Percentiles rank a stretch among this genome's conserved stretches.
These are phyloP conservation scores for Fusarium anguioides DNA, from an alignment of 2,329 filamentous ascomycete species.

Conservation along the genomic window DNA sequence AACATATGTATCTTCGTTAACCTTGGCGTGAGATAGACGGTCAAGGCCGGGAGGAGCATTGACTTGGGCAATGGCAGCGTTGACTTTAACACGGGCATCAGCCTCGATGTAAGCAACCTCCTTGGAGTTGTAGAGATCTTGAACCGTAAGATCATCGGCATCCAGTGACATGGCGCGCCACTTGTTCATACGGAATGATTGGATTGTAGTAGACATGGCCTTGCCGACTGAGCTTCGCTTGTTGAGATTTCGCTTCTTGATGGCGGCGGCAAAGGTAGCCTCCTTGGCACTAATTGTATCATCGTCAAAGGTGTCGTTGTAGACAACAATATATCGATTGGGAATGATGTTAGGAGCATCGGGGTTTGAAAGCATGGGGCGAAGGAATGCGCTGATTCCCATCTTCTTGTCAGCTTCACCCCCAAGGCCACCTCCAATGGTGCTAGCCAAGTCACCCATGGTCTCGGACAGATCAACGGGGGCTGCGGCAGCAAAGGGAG, in stretches of 20 bases:
- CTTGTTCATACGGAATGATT: slow-evolving; percentile 58
- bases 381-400: slow-evolving; percentile 48
- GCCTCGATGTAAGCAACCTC: slow-evolving; percentile 66
- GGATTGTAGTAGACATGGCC: slow-evolving; percentile 59
- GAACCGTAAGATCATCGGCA: slow-evolving; percentile 62
- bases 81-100: slow-evolving; percentile 60
- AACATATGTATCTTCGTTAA: slow-evolving; percentile 51
- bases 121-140: slow-evolving; percentile 59
- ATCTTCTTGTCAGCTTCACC: slow-evolving; percentile 31
- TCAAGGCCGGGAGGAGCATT: slow-evolving; percentile 65
- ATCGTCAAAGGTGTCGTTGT: slow-evolving; percentile 64
- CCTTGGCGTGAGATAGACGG: slow-evolving; percentile 60
- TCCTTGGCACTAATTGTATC: slow-evolving; percentile 63
- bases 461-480: slow-evolving; percentile 37
- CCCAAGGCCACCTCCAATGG: slow-evolving; percentile 18
- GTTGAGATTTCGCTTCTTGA: slow-evolving; percentile 68
- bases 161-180: slow-evolving; percentile 67
- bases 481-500: slow-evolving; percentile 45
- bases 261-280: slow-evolving; percentile 57
- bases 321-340: slow-evolving; percentile 73
- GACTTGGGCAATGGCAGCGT: slow-evolving; percentile 60
- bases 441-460: slow-evolving; percentile 33
- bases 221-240: slow-evolving; percentile 62
- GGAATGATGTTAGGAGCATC: slow-evolving; percentile 61
- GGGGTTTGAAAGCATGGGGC: slow-evolving; percentile 60